phyloP scores from a whole-genome alignment of 306 rosid genomes.

The Fragaria nilgerrensis region DNA sequence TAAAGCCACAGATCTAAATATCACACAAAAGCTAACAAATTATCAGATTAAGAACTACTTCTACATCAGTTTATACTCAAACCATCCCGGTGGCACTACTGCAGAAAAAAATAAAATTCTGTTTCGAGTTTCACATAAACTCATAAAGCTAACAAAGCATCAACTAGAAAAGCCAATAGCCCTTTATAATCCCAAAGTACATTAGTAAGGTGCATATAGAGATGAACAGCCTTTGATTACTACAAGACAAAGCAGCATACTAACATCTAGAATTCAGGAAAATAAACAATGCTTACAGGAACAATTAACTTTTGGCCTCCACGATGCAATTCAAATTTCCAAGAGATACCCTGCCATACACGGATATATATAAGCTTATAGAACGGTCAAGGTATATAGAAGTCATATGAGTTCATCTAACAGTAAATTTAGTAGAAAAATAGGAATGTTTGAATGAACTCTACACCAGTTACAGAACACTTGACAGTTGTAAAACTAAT shows the following conservation, averaged over 20 bases:
- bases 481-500: not conserved
- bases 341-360: slow-evolving; percentile 73
- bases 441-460: not conserved
- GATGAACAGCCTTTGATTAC: slow-evolving; percentile 1
- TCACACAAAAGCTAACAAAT: not conserved
- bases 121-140: not conserved
- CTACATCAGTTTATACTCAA: not conserved
- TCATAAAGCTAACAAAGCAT: not conserved
- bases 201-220: not conserved
- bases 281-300: slow-evolving; percentile 60
- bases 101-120: not conserved
- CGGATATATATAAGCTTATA: slow-evolving; percentile 17
- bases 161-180: not conserved
- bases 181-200: not conserved
- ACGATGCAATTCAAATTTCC: slow-evolving; percentile 85
- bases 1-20: not conserved
- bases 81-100: not conserved
- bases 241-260: slow-evolving; percentile 19
- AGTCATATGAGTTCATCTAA: not conserved
- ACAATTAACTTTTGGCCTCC: slow-evolving; percentile 86
- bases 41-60: not conserved
- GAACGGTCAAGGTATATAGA: not conserved
- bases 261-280: slow-evolving; percentile 12
- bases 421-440: not conserved
- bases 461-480: not conserved